Base-by-base conservation (phyloP, 768 basidiomycete species). In the Hygrophorus pudorinus region DNA sequence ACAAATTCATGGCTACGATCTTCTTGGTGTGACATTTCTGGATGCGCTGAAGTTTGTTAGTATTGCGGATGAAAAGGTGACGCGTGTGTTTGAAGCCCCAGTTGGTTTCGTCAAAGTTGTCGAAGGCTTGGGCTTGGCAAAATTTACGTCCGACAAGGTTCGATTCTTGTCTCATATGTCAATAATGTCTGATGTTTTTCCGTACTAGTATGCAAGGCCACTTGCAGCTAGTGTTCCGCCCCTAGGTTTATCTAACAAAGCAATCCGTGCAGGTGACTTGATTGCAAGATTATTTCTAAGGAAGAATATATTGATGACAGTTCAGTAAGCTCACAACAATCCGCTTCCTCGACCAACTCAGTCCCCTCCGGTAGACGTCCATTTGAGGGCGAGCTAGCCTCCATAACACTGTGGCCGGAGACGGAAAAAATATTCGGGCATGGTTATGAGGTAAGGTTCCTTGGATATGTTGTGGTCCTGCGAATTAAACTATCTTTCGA, bases 401-500 rank as follows among this genome's bases (percentile, higher is more conserved):
- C 79, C 0, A 74, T 76, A 12, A 98, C 94, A 0, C 70, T 98
- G 1, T 99, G 96, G 96, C 96, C 94, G 0, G 96, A 99, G 65
- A 68, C 79, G 1, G 96, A 98, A 55, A 99, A 99, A 59, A 71
- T 99, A 0, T 99, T 96, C 59, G 96, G 94, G 4, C 96, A 98
- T 61, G 92, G 94, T 33, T 98, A 97, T 54, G 96, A 99, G 75
- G 90, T 85, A 48, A 41, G 64, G 38, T n/a, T 14, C 8, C 32
- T 47, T 24, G 13, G 4, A 38, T 51, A n/a, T 8, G n/a, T 45
- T 29, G 31, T 42, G 28, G 21, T 13, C 11, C 20, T 34, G 14
- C 21, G 17, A 49, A 21, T 33, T 37, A 27, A 11, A 30, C 40
- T 20, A 33, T 37, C 4, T 14, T 16, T 39, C 11, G 47, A 94